Evolutionary conservation across 768 basidiomycete genomes (phyloP).

Genomic region (Lentinula sp.): DNA sequence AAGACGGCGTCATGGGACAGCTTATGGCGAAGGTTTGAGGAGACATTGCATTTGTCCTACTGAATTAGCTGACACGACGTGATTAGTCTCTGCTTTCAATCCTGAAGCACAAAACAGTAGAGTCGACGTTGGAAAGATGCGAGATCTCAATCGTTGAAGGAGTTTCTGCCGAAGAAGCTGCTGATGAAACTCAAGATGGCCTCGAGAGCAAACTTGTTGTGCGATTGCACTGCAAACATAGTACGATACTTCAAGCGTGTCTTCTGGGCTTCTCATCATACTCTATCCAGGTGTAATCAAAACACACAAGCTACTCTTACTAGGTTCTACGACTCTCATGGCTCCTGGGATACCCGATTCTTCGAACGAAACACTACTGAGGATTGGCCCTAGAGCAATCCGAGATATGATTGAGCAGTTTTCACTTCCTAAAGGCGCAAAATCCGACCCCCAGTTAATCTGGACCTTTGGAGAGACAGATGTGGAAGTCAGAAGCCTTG

Average conservation of each 20-base stretch:
- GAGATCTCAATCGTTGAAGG: conserved; percentile 66
- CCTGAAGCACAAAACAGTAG: conserved; percentile 65
- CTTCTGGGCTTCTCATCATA: not conserved
- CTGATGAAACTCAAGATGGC: conserved; percentile 46
- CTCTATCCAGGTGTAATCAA: conserved; percentile 60
- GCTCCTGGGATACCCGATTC: conserved; percentile 62
- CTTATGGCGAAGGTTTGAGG: conserved; percentile 57
- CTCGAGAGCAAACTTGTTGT: conserved; percentile 70
- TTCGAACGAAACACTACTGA: conserved; percentile 55
- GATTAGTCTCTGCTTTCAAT: conserved; percentile 64
- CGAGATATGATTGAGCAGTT: conserved; percentile 83
- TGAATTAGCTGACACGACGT: conserved; percentile 1
- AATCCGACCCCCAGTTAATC: conserved; percentile 71
- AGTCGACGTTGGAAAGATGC: conserved; percentile 73
- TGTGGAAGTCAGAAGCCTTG: conserved; percentile 62
- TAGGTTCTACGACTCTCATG: conserved; percentile 51
- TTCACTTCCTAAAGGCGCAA: conserved; percentile 52
- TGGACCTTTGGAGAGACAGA: conserved; percentile 75
- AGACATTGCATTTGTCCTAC: not conserved
- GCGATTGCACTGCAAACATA: conserved; percentile 79
- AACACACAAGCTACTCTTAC: conserved; percentile 68
- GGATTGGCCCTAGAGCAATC: conserved; percentile 66
- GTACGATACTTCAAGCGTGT: conserved; percentile 27
- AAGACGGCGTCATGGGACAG: conserved; percentile 52
- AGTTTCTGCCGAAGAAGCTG: conserved; percentile 23